These are phyloP conservation scores for Phytopythium sindhum DNA, from an alignment of 352 stramenopile species.

Conservation along the genomic window DNA sequence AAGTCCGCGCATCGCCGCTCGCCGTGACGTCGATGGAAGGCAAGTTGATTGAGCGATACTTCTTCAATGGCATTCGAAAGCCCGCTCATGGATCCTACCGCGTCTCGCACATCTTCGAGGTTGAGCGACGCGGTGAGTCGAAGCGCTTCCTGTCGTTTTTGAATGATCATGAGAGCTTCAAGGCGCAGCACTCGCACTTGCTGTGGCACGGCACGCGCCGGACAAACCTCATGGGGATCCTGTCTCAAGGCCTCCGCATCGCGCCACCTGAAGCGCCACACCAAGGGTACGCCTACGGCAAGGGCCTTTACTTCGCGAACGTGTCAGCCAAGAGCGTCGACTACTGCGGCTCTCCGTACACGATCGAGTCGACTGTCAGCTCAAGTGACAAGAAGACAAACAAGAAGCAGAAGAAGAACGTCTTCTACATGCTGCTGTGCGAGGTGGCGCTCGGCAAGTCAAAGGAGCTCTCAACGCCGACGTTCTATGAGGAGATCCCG, in stretches of 20 bases:
- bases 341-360: conserved; percentile 65
- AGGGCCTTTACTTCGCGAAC: conserved; percentile 87
- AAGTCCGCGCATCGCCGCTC: conserved; percentile 50
- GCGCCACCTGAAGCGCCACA: conserved; percentile 80
- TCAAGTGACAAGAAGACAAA: conserved; percentile 22
- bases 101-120: conserved; percentile 63
- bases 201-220: conserved; percentile 84
- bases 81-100: conserved; percentile 30
- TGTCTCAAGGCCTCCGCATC: conserved; percentile 83
- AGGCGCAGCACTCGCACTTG: conserved; percentile 44
- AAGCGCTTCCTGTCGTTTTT: conserved; percentile 46
- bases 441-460: conserved; percentile 58
- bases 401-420: conserved; percentile 23
- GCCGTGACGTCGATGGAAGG: conserved; percentile 26
- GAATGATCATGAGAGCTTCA: conserved; percentile 29
- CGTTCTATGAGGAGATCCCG: conserved; percentile 28
- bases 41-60: conserved; percentile 56
- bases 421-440: conserved; percentile 74
- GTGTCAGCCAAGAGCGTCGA: conserved; percentile 69
- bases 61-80: conserved; percentile 44
- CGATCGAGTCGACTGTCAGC: conserved; percentile 25
- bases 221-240: conserved; percentile 85
- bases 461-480: conserved; percentile 27
- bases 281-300: conserved; percentile 81
- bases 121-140: conserved; percentile 58